Base-by-base conservation (phyloP, 2,329 filamentous ascomycete genomes). In the Pseudopyricularia javanii region DNA sequence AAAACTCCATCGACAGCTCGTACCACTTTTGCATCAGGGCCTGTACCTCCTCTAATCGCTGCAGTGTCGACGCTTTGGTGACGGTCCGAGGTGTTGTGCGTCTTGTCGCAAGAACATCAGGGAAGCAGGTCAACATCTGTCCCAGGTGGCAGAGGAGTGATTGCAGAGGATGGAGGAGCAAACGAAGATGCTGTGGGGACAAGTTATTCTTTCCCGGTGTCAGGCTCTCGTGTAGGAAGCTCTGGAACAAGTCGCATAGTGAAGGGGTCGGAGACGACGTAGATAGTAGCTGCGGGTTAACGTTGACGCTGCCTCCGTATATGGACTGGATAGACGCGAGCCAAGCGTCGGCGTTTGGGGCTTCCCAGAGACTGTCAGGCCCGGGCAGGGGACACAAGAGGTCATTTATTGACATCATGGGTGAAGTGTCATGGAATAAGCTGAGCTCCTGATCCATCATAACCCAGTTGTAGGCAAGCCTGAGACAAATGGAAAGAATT, bases 401-500 rank as follows among this genome's bases (percentile, higher is more conserved):
- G 54, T 87, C 82, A 30, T 76, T 82, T 52, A 85, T 76, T 14
- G 81, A 78, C 53, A 88, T 76, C 32, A 85, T 68, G 0, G 82
- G 79, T 2, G 74, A 71, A 1, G 74, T 78, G 59, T 86, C 82
- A 57, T 84, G 75, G 66, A 85, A 85, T 8, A 86, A 68, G 49
- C 80, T 79, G 53, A 86, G 69, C 64, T 88, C 85, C 60, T 87
- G 83, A 61, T 88, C 85, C 24, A 85, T 75, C 78, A 86, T 85
- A 20, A 84, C 79, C 80, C 83, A 88, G 53, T 83, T 85, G 66
- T 88, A 86, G n/a, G 85, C 78, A 32, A 88, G 70, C 58, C 83
- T 84, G 60, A 4, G 17, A 48, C 4, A 3, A 48, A 9, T 17
- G 9, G 24, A 3, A 40, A 40, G 17, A 37, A 49, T 62, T 57